Evolutionary conservation across 805 yeast genomes (phyloP), one percentile per base, ranked within the genome.

Genomic region (Candida railenensis): DNA sequence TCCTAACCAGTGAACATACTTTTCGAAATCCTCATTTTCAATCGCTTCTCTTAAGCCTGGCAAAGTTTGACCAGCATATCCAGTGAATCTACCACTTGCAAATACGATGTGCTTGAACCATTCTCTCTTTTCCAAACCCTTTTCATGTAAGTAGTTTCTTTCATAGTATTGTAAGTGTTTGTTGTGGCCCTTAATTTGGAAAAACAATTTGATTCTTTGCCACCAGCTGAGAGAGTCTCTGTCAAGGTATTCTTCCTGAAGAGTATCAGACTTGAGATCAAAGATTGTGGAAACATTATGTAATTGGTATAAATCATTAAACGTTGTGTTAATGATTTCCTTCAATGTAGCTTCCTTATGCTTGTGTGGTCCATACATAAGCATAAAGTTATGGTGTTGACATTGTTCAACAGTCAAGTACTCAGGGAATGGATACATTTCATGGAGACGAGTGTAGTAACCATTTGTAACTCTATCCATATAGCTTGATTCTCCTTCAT

Each of bases 91-190:
- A 42, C 81, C 77, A 7, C 88, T 83, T 2, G 87, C 87, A 60
- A 73, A 82, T 0, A 85, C 66, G 22, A 82, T 67, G 62, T 85
- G 89, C 57, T 75, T 82, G 69, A 82, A 78, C 85, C 87, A 83
- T 4, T 62, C 61, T 52, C 89, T 69, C 30, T 70, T 70, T 25
- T 65, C 54, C 28, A 83, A 64, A 0, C 86, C 82, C 12, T 69
- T 54, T 8, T 63, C 61, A 46, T 74, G 61, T 22, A 83, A 57
- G 54, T 83, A 82, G 55, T 78, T 58, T 47, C 82, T 67, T 58
- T 84, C 87, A 22, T 83, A 63, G 46, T 76, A 72, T 50, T 71
- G 70, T 43, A 63, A 51, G 37, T 64, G 53, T 53, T 62, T 63
- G 58, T 72, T 72, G 50, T 67, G 72, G 45, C 54, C 62, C 48